Evolutionary conservation across 1,139 yeast genomes (phyloP), one percentile per base, ranked within the genome.

Genomic region (Sugiyamaella xylanicola): DNA sequence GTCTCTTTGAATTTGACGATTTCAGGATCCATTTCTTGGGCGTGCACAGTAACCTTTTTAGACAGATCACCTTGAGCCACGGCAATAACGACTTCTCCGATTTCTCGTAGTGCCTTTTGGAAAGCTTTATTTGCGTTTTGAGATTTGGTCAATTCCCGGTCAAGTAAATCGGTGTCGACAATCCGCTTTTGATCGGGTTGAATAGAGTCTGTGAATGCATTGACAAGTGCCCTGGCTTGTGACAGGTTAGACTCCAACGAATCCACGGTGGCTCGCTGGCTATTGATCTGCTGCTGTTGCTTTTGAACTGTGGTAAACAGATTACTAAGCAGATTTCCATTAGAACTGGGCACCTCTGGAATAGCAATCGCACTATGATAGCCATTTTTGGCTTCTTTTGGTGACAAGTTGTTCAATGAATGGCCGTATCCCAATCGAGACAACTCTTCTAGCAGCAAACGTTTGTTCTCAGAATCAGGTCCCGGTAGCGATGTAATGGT

Each of bases 61-160:
- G 89, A 81, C 63, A 88, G 76, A 66, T 88, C 95, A 53, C 96
- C 96, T 80, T 84, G 85, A 25, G 95, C 92, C 20, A 88, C 95
- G 7, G 91, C 86, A 45, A 86, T 84, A 37, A 88, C 90, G 40
- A 88, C 93, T 20, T 87, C 85, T 48, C 93, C 93, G 36, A 88
- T 86, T 65, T 88, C 96, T 56, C 84, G 78, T 43, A 87, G 73
- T 1, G 95, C 93, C 65, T 83, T 82, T 66, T 85, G 86, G 72
- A 87, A 87, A 1, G 92, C 92, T 58, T 82, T 80, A 69, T 87
- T 87, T 44, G 91, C 89, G 55, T 78, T 76, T 63, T 80, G 83
- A 20, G 84, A 78, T 37, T 82, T 78, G 35, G 80, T 78, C 51
- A 84, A 76, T 60, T 74, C 77, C 29, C 73, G 64, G 56, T 69